A percentile compares a stretch with the other conserved stretches of the same genome.
These are phyloP conservation scores for Ophiostoma sp. DNA, from an alignment of 2,329 filamentous ascomycete species.

Conservation along the genomic window DNA sequence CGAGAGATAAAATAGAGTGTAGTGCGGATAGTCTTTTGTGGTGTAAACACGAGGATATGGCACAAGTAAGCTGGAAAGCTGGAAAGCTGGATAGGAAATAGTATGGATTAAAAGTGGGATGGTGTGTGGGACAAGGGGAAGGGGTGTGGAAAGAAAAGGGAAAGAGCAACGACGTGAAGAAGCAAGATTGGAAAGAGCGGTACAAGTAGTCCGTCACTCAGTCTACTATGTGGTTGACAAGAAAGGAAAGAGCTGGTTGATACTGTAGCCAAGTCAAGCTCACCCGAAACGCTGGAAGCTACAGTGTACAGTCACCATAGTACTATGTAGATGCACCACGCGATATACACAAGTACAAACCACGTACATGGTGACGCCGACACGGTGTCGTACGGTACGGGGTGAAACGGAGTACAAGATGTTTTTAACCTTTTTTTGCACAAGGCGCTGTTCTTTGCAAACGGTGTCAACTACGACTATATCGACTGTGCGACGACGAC, in stretches of 20 bases:
- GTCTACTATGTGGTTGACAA: not conserved
- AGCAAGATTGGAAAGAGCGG: not conserved
- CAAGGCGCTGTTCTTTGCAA: not conserved
- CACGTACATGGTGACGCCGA: not conserved
- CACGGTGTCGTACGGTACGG: not conserved
- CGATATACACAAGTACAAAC: not conserved
- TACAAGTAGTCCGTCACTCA: not conserved
- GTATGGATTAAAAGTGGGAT: not conserved
- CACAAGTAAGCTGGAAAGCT: not conserved
- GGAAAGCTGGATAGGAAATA: not conserved
- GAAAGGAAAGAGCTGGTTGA: not conserved
- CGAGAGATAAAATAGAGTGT: not conserved
- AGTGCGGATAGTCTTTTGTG: not conserved
- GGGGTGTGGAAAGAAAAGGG: not conserved
- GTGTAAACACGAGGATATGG: not conserved
- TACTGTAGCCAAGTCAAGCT: not conserved
- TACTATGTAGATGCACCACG: not conserved
- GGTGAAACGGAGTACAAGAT: not conserved
- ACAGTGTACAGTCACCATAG: not conserved
- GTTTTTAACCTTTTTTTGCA: not conserved
- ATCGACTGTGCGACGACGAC: not conserved
- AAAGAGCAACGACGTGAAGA: not conserved
- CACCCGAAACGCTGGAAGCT: constrained; percentile 10
- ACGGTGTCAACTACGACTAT: not conserved
- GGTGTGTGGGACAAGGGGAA: not conserved